Base-by-base conservation (phyloP, 352 stramenopile species). In the Thalassiosira mediterranea region DNA sequence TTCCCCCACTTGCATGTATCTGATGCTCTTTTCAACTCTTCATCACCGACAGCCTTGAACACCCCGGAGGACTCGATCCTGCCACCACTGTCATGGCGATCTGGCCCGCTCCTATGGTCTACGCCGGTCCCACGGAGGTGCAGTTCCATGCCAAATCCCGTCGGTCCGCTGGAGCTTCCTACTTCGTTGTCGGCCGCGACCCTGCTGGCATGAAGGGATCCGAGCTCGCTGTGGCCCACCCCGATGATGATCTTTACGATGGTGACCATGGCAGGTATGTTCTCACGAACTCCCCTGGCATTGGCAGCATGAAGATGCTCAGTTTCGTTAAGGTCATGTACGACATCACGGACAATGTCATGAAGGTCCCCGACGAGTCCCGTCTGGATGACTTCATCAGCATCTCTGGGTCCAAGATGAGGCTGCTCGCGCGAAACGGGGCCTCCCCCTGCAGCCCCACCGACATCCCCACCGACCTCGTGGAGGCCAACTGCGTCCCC, bases 51-150 rank as follows among this genome's bases (percentile, higher is more conserved):
- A 82, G 88, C 42, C 79, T 83, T 5, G 68, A 67, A 23, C 88
- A 93, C 71, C 88, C 88, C 51, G 96, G 96, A 60, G 98, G 98
- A 91, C 90, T 99, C 13, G 95, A 98, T 88, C 95, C 95, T 57
- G 90, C 90, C n/a, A 98, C 92, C 53, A 99, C 97, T 0, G 96
- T 99, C 67, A 96, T 99, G 79, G 95, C 96, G 32, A 99, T 99
- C 72, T 99, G 97, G 97, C 97, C 97, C 28, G 95, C 96, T 67
- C 97, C 97, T 3, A 99, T 99, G 96, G 97, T 99, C 49, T 99
- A 99, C 84, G 97, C 95, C 25, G 97, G 97, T 10, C 97, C 97
- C 10, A 97, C 96, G 11, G 97, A 99, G 82, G 97, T 99, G 40
- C 93, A 98, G 81, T 99, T 98, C 90, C 97, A 99, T 86, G 97